Percentiles rank a stretch among this genome's conserved stretches.
Evolutionary conservation across 2,329 filamentous ascomycete genomes (phyloP).

Genomic region (Elsinoe australis): DNA sequence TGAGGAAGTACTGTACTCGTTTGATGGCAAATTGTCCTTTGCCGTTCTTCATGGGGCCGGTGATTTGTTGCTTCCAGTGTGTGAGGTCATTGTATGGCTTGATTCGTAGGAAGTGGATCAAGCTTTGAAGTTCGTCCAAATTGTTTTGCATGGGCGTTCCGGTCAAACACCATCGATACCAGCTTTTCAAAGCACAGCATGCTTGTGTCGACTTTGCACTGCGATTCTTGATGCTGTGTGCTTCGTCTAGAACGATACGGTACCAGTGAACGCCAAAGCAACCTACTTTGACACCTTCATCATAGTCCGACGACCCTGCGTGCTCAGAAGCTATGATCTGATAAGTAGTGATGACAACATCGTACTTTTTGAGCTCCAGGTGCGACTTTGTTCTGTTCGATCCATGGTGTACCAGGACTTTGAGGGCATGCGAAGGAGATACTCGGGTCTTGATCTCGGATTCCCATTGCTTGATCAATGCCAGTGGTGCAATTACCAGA

Average conservation of each 20-base stretch:
- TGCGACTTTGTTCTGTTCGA: slow-evolving; percentile 72
- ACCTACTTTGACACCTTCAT: slow-evolving; percentile 59
- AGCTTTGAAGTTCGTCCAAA: slow-evolving; percentile 86
- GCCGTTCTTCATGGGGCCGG: slow-evolving; percentile 79
- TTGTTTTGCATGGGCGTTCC: slow-evolving; percentile 99
- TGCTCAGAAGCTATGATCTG: slow-evolving; percentile 92
- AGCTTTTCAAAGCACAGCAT: slow-evolving; percentile 72
- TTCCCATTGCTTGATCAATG: slow-evolving; percentile 96
- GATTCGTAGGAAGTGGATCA: slow-evolving; percentile 88
- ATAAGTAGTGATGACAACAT: slow-evolving; percentile 96
- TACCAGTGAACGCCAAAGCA: slow-evolving; percentile 94
- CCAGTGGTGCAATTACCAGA: slow-evolving; percentile 84
- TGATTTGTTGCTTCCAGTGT: slow-evolving; percentile 88
- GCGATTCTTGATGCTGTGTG: slow-evolving; percentile 96
- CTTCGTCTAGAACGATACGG: slow-evolving; percentile 89
- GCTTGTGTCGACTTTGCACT: slow-evolving; percentile 94
- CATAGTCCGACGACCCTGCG: slow-evolving; percentile 54
- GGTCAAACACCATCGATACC: slow-evolving; percentile 93
- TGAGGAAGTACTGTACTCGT: slow-evolving; percentile 73
- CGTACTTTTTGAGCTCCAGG: slow-evolving; percentile 71
- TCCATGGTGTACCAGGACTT: slow-evolving; percentile 86
- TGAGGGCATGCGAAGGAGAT: slow-evolving; percentile 58
- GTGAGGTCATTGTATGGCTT: slow-evolving; percentile 80
- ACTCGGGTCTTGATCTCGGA: slow-evolving; percentile 82
- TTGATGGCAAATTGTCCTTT: slow-evolving; percentile 83